Evolutionary conservation across 2,329 filamentous ascomycete species (phyloP), one percentile per base, ranked within the genome.

Genomic region (Mollisiaceae sp.): DNA sequence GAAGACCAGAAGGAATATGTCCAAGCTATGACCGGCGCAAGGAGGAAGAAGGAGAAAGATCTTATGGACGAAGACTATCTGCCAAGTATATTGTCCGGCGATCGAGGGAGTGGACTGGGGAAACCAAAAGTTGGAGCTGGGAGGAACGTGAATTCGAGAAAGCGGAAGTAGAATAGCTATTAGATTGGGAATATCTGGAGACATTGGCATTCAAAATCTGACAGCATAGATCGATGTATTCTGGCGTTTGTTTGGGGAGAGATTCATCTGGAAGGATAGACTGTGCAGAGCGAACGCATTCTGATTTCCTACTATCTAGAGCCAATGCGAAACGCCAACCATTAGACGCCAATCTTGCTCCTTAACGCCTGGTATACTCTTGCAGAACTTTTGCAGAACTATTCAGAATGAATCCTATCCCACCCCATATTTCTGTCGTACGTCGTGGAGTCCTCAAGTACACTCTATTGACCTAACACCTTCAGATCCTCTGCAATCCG

Each of bases 1-100:
- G 94, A 97, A 79, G 95, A 99, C 77, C 95, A 99, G 82, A 97
- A 97, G 81, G 95, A 99, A 81, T 98, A 91, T 78, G 78, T 86
- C 50, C 82, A 85, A 69, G 89, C 89, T 61, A 77, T 86, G 18
- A 85, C 84, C 2, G 85, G 89, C 71, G 86, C 91, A 75, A 86
- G 85, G 72, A 86, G 90, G 72, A 82, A 81, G 61, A 89, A 89
- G 75, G 87, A 91, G 76, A 89, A 87, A 75, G 93, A 97, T 78
- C 80, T 97, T 64, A 96, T 98, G 94, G 94, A 98, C 75, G 90
- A 96, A 75, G 94, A 99, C 78, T 97, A 94, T 77, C 79, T 98
- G 69, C 95, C 95, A 0, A 84, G 87, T 39, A 91, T 99, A 57
- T 76, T 99, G 75, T 95, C 88, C 0, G 95, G 95, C 0, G 88